Percentiles rank a stretch among this genome's conserved stretches.
phyloP scores from a whole-genome alignment of 352 stramenopile genomes.

The Phytophthora aleatoria region DNA sequence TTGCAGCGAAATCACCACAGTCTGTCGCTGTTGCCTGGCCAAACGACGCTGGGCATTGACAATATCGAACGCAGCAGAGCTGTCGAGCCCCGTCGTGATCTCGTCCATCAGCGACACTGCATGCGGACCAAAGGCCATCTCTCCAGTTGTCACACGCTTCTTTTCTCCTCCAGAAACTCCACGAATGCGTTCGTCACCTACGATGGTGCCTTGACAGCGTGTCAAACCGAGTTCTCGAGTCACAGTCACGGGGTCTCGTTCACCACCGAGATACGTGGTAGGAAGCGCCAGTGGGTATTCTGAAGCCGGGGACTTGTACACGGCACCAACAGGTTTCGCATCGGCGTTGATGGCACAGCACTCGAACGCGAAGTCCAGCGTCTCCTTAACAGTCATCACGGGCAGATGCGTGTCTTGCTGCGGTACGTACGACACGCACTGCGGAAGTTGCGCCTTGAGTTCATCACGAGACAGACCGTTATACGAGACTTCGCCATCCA shows the following conservation, averaged over 20 bases:
- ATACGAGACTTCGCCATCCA: conserved; percentile 48
- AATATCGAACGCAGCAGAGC: conserved; percentile 52
- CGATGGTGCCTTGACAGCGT: conserved; percentile 57
- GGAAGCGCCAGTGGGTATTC: conserved; percentile 35
- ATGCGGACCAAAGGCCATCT: conserved; percentile 82
- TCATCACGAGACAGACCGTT: conserved; percentile 41
- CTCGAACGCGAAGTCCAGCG: conserved; percentile 92
- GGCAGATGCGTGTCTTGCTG: conserved; percentile 84
- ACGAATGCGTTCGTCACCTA: conserved; percentile 56
- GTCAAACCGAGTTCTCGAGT: conserved; percentile 46
- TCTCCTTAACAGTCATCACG: conserved; percentile 92
- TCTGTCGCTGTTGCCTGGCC: conserved; percentile 47
- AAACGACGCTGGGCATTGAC: conserved; percentile 41
- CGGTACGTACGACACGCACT: conserved; percentile 50
- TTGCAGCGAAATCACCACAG: conserved; percentile 77
- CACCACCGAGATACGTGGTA: conserved; percentile 41
- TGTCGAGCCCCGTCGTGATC: conserved; percentile 58
- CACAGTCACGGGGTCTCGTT: conserved; percentile 32
- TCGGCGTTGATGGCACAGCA: conserved; percentile 54
- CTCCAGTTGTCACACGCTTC: conserved; percentile 90
- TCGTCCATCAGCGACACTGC: conserved; percentile 53
- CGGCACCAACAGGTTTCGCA: conserved; percentile 16
- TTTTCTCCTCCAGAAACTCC: conserved; percentile 88
- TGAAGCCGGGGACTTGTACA: conserved; percentile 29
- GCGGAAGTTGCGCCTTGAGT: conserved; percentile 38